phyloP scores from a whole-genome alignment of 1,284 basidiomycete species.

The Fomitopsis betulina region DNA sequence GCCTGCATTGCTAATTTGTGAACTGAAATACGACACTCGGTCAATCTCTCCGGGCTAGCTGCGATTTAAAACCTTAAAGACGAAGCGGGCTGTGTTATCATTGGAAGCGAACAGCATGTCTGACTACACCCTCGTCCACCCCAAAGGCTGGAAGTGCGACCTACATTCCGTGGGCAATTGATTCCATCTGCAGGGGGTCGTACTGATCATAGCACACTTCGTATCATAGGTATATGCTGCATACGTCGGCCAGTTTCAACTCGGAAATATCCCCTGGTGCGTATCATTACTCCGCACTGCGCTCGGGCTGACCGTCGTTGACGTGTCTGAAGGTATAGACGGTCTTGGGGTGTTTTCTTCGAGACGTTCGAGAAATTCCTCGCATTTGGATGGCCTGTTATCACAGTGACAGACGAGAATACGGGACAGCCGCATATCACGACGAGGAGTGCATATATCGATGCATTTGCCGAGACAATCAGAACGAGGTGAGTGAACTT shows the following conservation, averaged over 20 bases:
- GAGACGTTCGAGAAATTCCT: slow-evolving; percentile 80
- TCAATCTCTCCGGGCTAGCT: background rate
- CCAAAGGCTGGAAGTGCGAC: slow-evolving; percentile 79
- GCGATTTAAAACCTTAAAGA: background rate
- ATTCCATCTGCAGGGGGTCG: background rate
- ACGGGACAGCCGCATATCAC: slow-evolving; percentile 79
- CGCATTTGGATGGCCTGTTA: slow-evolving; percentile 81
- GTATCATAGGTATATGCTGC: slow-evolving; percentile 72
- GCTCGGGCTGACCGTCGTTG: background rate
- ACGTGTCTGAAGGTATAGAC: slow-evolving; percentile 55
- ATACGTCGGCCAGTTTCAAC: slow-evolving; percentile 81
- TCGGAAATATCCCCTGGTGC: slow-evolving; percentile 70
- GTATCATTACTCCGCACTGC: slow-evolving; percentile 14
- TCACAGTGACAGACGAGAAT: slow-evolving; percentile 69
- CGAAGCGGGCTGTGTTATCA: too few relatives aligned
- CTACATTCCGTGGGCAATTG: slow-evolving; percentile 66
- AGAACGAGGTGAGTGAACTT: slow-evolving; percentile 53
- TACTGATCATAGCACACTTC: background rate
- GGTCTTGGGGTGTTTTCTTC: slow-evolving; percentile 80
- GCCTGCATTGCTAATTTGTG: too few relatives aligned
- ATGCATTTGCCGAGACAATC: slow-evolving; percentile 75
- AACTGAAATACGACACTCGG: too few relatives aligned
- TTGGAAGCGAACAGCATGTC: slow-evolving; percentile 40
- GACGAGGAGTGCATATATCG: slow-evolving; percentile 65
- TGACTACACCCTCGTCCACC: slow-evolving; percentile 71